Evolutionary conservation across 1,139 yeast genomes (phyloP), one percentile per base, ranked within the genome.

Genomic region (Geotrichum klebahnii): DNA sequence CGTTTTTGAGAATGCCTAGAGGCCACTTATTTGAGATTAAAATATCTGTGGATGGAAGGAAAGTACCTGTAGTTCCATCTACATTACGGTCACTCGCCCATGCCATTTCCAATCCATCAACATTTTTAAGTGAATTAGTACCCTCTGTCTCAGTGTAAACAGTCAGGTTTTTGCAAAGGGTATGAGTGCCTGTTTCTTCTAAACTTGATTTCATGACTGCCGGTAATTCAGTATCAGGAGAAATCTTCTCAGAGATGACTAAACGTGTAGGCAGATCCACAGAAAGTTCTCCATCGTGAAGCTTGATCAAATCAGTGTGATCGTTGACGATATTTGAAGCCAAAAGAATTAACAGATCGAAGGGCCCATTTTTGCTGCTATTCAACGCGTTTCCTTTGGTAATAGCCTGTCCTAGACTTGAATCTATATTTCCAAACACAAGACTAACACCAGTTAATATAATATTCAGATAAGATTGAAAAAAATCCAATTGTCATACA

Each of bases 291-390:
- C 32, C 45, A 22, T 5, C 20, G 9, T 10, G 22, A 9, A 46
- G 12, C 33, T 14, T 26, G 19, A 33, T 42, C 3, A 41, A 23
- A 4, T 26, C 28, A 6, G 26, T 17, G 10, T 22, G 10, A 5
- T 26, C 31, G 10, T 29, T 28, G 16, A 38, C 14, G 10, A 28
- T 14, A 2, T 33, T 23, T 6, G 16, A 3, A 14, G 45, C 50
- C 29, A 60, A 46, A 3, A 62, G 42, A 1, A 61, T 34, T 8
- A 56, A 51, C 12, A 53, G 34, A 26, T 53, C 59, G 45, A 62
- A 62, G 1, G 66, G 65, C 1, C 66, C 66, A 38, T 55, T 57
- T 31, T 57, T 58, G 16, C 55, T 46, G 14, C 37, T 41, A 41
- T 61, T 54, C 31, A 61, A 41, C 6, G 55, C 41, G 36, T 60